Percentiles rank a stretch among this genome's conserved stretches.
phyloP scores from a whole-genome alignment of 2,329 filamentous ascomycete genomes.

The Aspergillus luchuensis region DNA sequence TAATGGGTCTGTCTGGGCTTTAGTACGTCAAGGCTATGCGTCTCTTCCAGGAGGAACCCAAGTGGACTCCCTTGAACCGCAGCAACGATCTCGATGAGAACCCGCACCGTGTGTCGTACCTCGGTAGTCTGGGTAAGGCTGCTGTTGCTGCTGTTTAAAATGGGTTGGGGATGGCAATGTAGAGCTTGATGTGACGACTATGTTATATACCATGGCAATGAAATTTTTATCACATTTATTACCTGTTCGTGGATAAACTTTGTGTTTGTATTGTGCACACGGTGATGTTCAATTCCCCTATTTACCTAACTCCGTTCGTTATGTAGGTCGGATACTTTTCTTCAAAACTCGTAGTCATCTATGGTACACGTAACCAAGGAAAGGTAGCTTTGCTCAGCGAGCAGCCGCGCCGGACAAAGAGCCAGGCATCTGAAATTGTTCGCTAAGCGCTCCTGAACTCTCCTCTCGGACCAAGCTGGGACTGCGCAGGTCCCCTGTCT shows the following conservation, averaged over 20 bases:
- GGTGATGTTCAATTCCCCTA: background rate
- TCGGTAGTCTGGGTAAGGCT: constrained; percentile 46
- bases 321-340: background rate
- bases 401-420: constrained; percentile 36
- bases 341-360: constrained; percentile 1
- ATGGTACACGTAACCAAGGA: constrained; percentile 8
- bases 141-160: constrained; percentile 30
- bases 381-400: constrained; percentile 20
- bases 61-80: constrained; percentile 94
- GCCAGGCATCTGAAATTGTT: constrained; percentile 44
- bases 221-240: constrained; percentile 15
- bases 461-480: constrained; percentile 37
- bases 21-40: constrained; percentile 96
- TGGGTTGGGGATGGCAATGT: background rate
- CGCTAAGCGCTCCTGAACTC: constrained; percentile 31
- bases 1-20: constrained; percentile 1
- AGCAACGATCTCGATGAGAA: constrained; percentile 76
- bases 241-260: background rate
- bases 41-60: constrained; percentile 96
- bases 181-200: background rate
- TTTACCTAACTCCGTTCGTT: constrained; percentile 3
- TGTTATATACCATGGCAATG: constrained; percentile 25
- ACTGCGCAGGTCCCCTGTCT: constrained; percentile 34
- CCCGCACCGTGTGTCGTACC: constrained; percentile 74
- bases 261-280: background rate